phyloP scores from a whole-genome alignment of 2,329 filamentous ascomycete species.

The Calonectria montana region DNA sequence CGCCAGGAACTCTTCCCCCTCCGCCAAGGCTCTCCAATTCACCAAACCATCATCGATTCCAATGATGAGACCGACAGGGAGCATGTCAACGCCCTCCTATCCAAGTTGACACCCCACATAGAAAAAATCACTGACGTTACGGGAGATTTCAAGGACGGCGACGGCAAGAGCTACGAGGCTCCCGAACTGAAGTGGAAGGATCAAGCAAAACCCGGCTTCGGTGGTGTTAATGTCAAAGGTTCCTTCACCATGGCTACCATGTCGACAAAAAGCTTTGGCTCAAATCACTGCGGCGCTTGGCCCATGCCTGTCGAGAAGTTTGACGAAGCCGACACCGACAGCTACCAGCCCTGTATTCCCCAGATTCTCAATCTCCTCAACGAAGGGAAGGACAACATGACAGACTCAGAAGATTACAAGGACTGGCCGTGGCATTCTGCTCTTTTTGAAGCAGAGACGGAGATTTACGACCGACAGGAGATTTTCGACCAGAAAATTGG shows the following conservation, averaged over 20 bases:
- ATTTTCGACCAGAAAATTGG: slow-evolving; percentile 47
- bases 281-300: slow-evolving; percentile 55
- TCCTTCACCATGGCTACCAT: slow-evolving; percentile 56
- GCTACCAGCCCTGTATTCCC: slow-evolving; percentile 59
- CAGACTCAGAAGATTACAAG: slow-evolving; percentile 37
- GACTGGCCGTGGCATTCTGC: slow-evolving; percentile 46
- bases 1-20: slow-evolving; percentile 59
- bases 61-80: slow-evolving; percentile 45
- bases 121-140: slow-evolving; percentile 35
- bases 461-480: slow-evolving; percentile 50
- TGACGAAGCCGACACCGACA: slow-evolving; percentile 53
- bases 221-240: slow-evolving; percentile 55
- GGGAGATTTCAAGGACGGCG: slow-evolving; percentile 32
- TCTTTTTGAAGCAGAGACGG: slow-evolving; percentile 50
- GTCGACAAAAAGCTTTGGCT: slow-evolving; percentile 56
- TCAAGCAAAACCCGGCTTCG: slow-evolving; percentile 39
- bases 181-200: slow-evolving; percentile 43
- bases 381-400: slow-evolving; percentile 35
- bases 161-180: slow-evolving; percentile 43
- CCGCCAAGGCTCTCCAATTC: slow-evolving; percentile 53
- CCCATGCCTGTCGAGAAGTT: slow-evolving; percentile 58
- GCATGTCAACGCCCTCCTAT: slow-evolving; percentile 43
- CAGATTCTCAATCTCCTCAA: slow-evolving; percentile 52
- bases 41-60: slow-evolving; percentile 45
- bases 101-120: slow-evolving; percentile 35